Evolutionary conservation across 2,329 filamentous ascomycete genomes (phyloP).

Genomic region (Microdochium trichocladiopsis): DNA sequence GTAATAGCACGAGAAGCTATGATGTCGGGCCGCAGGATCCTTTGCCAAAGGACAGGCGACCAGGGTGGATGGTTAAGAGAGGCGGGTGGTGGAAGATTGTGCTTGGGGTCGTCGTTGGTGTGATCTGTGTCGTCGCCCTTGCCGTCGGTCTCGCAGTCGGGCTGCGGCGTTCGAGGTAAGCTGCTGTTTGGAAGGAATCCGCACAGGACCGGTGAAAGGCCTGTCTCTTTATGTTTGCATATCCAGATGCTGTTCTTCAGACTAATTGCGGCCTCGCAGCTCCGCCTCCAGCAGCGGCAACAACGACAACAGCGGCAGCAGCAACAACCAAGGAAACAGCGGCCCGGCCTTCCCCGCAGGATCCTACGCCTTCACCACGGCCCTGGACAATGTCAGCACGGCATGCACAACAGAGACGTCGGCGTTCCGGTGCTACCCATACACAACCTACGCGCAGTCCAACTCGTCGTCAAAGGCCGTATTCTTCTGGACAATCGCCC

Average conservation of each 20-base stretch:
- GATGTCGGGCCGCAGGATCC: conserved; percentile 2
- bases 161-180: conserved; percentile 24
- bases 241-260: too few species aligned
- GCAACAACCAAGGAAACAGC: conserved; percentile 1
- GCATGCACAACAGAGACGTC: conserved; percentile 50
- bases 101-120: conserved; percentile 17
- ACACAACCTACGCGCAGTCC: conserved; percentile 36
- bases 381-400: conserved; percentile 43
- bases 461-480: conserved; percentile 33
- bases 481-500: conserved; percentile 55
- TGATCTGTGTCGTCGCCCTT: conserved; percentile 26
- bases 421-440: conserved; percentile 58
- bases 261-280: too few species aligned
- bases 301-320: conserved; percentile 3
- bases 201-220: too few species aligned
- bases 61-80: conserved; percentile 11
- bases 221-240: too few species aligned
- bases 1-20: conserved; percentile 1
- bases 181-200: too few species aligned
- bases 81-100: conserved; percentile 26
- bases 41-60: conserved; percentile 4
- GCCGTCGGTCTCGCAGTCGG: conserved; percentile 32
- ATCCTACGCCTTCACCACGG: conserved; percentile 53
- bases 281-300: conserved; percentile 1
- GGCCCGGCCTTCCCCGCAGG: conserved; percentile 47